Evolutionary conservation across 768 basidiomycete species (phyloP).

Genomic region (Boletus patriciae): DNA sequence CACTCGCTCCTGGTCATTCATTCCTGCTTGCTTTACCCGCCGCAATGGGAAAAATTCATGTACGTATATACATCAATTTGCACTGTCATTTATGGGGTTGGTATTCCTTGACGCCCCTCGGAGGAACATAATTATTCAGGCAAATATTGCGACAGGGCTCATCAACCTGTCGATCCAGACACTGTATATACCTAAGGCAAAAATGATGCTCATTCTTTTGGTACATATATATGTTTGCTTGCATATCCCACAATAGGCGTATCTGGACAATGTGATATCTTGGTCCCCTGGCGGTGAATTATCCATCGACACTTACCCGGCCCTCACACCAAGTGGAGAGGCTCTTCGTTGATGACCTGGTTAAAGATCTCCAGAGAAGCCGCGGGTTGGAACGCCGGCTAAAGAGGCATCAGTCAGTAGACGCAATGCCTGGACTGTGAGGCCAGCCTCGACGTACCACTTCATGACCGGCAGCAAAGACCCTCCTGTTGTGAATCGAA

Average conservation of each 20-base stretch:
- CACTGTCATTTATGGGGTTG: conserved; percentile 55
- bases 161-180: conserved; percentile 79
- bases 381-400: conserved; percentile 41
- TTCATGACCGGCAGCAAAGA: conserved; percentile 61
- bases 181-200: conserved; percentile 64
- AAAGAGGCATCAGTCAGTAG: background rate
- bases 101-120: conserved; percentile 70
- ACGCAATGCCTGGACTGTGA: background rate
- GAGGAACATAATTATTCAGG: conserved; percentile 45
- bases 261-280: conserved; percentile 31
- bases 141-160: conserved; percentile 83
- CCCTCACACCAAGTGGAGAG: conserved; percentile 47
- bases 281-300: background rate
- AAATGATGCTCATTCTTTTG: conserved; percentile 57
- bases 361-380: conserved; percentile 35
- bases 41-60: no score
- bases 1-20: no score
- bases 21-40: no score
- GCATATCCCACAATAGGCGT: conserved; percentile 44
- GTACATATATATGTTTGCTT: conserved; percentile 60
- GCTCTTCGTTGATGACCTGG: conserved; percentile 51
- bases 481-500: conserved; percentile 39
- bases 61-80: conserved; percentile 53
- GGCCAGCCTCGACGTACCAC: conserved; percentile 42
- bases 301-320: no score